phyloP scores from a whole-genome alignment of 306 rosid genomes.

The Prunus salicina region DNA sequence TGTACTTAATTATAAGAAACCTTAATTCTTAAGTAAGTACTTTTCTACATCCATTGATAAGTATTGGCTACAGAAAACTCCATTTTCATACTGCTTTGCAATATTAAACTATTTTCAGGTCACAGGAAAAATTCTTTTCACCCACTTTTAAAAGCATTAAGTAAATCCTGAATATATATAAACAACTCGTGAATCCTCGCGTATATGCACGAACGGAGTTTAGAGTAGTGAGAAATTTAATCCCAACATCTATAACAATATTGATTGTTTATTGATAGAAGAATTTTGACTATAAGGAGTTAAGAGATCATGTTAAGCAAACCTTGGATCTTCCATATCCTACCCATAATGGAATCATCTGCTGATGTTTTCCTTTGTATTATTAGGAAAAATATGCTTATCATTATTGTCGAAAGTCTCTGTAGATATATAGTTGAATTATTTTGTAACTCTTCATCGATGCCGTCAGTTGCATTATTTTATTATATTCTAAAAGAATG shows the following conservation, averaged over 20 bases:
- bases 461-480: not conserved
- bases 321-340: not conserved
- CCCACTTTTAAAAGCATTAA: too few relatives aligned
- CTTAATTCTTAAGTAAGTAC: constrained; percentile 48
- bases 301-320: not conserved
- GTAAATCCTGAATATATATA: too few relatives aligned
- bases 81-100: too few relatives aligned
- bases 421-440: not conserved
- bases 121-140: too few relatives aligned
- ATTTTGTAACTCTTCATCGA: not conserved
- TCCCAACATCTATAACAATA: too few relatives aligned
- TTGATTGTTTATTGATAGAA: not conserved
- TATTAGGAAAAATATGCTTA: constrained; percentile 14
- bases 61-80: not conserved
- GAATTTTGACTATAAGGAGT: not conserved
- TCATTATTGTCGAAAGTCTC: not conserved
- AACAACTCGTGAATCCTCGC: too few relatives aligned
- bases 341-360: constrained; percentile 3
- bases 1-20: constrained; percentile 19
- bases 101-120: too few relatives aligned
- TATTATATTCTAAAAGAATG: not conserved
- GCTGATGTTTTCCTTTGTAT: not conserved
- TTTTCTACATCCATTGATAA: not conserved
- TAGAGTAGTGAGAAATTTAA: too few relatives aligned
- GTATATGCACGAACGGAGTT: too few relatives aligned